These are phyloP conservation scores for Boletus subparvulus DNA, from an alignment of 768 basidiomycete species.

Conservation along the genomic window DNA sequence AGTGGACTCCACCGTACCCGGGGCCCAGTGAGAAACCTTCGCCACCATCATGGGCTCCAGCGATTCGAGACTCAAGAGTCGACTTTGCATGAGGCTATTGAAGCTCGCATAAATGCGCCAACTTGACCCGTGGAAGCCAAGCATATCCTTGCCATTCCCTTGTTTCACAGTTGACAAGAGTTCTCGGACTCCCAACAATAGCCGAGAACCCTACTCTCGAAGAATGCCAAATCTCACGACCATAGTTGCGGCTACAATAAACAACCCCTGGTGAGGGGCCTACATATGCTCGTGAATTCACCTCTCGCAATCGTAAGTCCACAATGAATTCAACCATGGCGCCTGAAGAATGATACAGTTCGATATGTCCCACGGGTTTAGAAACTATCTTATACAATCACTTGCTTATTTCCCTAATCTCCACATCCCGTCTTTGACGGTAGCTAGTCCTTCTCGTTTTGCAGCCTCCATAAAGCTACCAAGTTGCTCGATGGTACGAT, in stretches of 20 bases:
- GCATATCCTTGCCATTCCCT: not conserved
- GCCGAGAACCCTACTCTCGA: not conserved
- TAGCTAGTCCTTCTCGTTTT: conserved; percentile 71
- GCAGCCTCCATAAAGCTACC: conserved; percentile 79
- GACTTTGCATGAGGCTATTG: not conserved
- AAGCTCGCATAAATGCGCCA: not conserved
- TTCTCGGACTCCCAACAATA: not conserved
- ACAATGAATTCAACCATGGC: not conserved
- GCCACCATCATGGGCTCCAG: not conserved
- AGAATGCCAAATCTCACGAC: not conserved
- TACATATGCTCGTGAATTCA: not conserved
- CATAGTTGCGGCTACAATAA: not conserved
- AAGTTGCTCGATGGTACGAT: conserved; percentile 77
- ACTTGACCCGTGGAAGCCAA: too few relatives aligned
- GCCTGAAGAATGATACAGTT: not conserved
- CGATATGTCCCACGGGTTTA: not conserved
- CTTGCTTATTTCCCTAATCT: conserved; percentile 38
- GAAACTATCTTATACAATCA: not conserved
- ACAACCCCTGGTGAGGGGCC: too few relatives aligned
- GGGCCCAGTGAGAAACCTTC: too few relatives aligned
- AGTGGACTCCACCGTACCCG: too few relatives aligned
- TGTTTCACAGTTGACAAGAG: not conserved
- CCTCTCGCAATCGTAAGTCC: not conserved
- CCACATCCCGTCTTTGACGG: conserved; percentile 71
- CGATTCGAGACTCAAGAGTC: not conserved